phyloP scores from a whole-genome alignment of 768 basidiomycete species.

The Macrolepiota fuliginosa region DNA sequence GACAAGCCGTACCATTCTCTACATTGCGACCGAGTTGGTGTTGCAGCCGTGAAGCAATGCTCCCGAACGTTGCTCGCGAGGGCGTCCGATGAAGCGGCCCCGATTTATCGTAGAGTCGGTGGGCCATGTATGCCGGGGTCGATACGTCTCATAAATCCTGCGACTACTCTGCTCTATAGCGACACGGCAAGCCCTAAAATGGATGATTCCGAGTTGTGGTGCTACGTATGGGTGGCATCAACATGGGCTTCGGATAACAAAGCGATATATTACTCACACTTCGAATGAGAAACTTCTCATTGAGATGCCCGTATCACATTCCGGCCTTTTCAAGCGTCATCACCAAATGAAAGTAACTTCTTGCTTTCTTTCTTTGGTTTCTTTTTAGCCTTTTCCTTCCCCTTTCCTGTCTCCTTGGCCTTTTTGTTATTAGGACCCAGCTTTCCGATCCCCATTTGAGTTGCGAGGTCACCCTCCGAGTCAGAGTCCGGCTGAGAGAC shows the following conservation, averaged over 20 bases:
- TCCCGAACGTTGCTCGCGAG: no score
- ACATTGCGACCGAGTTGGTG: no score
- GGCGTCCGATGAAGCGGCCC: no score
- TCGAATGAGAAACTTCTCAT: not conserved
- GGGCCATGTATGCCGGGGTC: no score
- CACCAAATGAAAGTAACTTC: conserved; percentile 55
- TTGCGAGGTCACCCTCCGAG: conserved; percentile 21
- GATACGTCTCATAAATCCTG: no score
- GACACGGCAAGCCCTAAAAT: no score
- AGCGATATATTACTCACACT: not conserved
- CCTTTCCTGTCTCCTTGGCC: conserved; percentile 27
- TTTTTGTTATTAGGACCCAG: conserved; percentile 20
- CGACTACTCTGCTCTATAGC: no score
- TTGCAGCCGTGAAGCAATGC: no score
- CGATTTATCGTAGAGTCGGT: no score
- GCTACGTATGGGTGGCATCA: no score
- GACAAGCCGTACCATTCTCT: no score
- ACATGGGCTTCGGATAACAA: not conserved
- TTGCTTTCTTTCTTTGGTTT: conserved; percentile 54
- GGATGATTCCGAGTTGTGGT: no score
- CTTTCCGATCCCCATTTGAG: conserved; percentile 14
- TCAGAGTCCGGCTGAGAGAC: conserved; percentile 27
- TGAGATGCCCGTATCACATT: not conserved
- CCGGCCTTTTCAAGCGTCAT: conserved; percentile 37
- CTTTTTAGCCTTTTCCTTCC: conserved; percentile 42